These are phyloP conservation scores for Rubroboletus satanas DNA, from an alignment of 768 basidiomycete species.

Conservation along the genomic window DNA sequence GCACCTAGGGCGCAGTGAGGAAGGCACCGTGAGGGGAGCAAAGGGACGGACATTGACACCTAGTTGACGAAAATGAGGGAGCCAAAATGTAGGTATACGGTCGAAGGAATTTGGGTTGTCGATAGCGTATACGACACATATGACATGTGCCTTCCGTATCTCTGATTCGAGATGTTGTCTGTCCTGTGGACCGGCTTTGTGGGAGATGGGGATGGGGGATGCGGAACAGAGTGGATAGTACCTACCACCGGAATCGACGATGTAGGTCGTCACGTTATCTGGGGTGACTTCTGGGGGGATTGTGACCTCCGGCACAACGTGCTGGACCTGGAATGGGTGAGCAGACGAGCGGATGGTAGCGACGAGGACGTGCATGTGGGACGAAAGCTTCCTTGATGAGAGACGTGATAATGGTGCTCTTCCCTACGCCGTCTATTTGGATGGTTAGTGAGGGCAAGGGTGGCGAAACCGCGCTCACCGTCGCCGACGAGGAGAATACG, in stretches of 20 bases:
- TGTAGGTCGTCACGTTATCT: constrained; percentile 96
- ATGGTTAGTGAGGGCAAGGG: not conserved
- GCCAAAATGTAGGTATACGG: constrained; percentile 96
- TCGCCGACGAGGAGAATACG: constrained; percentile 93
- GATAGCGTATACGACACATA: constrained; percentile 95
- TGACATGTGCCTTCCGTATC: constrained; percentile 96
- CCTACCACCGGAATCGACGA: constrained; percentile 94
- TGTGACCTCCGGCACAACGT: constrained; percentile 93
- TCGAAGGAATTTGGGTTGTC: constrained; percentile 96
- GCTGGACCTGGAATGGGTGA: constrained; percentile 67
- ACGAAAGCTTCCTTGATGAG: constrained; percentile 96
- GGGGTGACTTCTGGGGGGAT: constrained; percentile 97
- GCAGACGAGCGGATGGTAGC: not conserved
- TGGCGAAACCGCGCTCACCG: constrained; percentile 47
- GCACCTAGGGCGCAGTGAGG: constrained; percentile 54
- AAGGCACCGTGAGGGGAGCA: not conserved
- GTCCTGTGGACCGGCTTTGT: constrained; percentile 78
- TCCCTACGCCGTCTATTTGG: constrained; percentile 88
- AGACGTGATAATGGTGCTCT: constrained; percentile 95
- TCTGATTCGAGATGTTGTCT: constrained; percentile 87
- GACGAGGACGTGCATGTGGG: constrained; percentile 57
- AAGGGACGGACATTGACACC: constrained; percentile 80
- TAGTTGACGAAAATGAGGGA: constrained; percentile 89
- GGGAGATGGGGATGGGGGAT: constrained; percentile 7
- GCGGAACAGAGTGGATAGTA: constrained; percentile 10